Evolutionary conservation across 345 rosid genomes (phyloP), one percentile per base, ranked within the genome.

Genomic region (Salix dunnii): DNA sequence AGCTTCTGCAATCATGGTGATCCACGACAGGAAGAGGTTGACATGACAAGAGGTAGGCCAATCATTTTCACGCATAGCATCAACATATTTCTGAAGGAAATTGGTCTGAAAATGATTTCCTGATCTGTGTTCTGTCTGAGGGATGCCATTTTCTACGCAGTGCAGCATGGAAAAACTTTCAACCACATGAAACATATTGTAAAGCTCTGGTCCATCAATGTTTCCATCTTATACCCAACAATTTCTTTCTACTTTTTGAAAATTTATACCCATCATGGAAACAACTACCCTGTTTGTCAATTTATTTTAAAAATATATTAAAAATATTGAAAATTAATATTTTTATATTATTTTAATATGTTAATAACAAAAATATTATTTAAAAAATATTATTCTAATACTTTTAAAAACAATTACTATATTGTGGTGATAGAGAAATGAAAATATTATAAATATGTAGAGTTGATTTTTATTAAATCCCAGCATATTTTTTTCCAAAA

Each of bases 21-120:
- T 58, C 33, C 60, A 10, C 30, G 6, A 14, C 38, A 27, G 55
- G 4, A 72, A 63, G 66, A 48, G 53, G 46, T 58, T 70, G 87
- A 84, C 87, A 70, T 61, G 69, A 77, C 85, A 63, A 36, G 23
- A 25, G 31, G 5, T 6, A 40, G 55, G 61, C 80, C 76, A 77
- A 75, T 82, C 84, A 75, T 72, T 77, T 72, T 75, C 83, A 74
- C 48, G 31, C 74, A 65, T 53, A 43, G 78, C 72, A 63, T 68
- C 18, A 13, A 48, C 71, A 66, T 10, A 11, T 40, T 4, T 48
- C 20, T 48, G 21, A 5, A 48, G 53, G 53, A n/a, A 51, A 70
- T 49, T 28, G 75, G 5, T 49, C 64, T 31, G 85, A 85, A 68
- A 72, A 58, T n/a, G 82, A 82, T 77, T 36, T 82, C 77, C 53